phyloP scores from a whole-genome alignment of 805 yeast species.

The Grigorovia humatica region DNA sequence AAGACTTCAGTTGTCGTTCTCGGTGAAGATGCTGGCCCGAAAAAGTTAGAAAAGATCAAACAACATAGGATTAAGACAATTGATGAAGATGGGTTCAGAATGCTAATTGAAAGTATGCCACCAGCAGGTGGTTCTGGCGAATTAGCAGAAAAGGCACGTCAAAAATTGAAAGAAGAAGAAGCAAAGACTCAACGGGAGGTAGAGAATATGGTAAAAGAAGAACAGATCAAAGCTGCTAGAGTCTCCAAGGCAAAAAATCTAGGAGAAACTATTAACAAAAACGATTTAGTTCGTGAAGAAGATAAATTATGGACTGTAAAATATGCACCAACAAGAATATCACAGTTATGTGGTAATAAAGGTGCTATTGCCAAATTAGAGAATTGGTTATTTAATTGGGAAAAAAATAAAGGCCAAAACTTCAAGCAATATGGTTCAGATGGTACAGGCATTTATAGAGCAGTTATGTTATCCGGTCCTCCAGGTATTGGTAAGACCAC shows the following conservation, averaged over 20 bases:
- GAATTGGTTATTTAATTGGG: conserved; percentile 76
- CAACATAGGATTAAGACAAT: conserved; percentile 68
- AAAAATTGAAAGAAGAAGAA: conserved; percentile 62
- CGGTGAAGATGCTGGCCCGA: conserved; percentile 95
- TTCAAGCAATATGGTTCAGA: conserved; percentile 52
- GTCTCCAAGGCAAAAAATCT: conserved; percentile 19
- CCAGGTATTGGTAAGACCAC: conserved; percentile 83
- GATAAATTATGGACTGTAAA: conserved; percentile 86
- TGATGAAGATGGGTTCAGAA: conserved; percentile 75
- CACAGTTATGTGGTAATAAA: conserved; percentile 88
- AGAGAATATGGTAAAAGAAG: conserved; percentile 36
- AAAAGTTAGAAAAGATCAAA: conserved; percentile 76
- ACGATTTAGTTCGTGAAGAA: conserved; percentile 23
- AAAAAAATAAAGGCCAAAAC: conserved; percentile 40
- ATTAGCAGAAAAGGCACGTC: conserved; percentile 61
- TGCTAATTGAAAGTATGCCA: conserved; percentile 70
- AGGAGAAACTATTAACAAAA: conserved; percentile 15
- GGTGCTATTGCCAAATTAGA: conserved; percentile 55
- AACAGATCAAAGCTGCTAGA: conserved; percentile 28
- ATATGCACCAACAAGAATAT: conserved; percentile 71
- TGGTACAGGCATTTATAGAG: conserved; percentile 62
- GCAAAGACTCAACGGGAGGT: conserved; percentile 43
- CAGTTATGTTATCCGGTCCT: conserved; percentile 79
- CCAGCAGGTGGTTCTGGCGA: conserved; percentile 84
- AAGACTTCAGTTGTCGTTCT: conserved; percentile 82